These are phyloP conservation scores for Syzygium aromaticum DNA, from an alignment of 345 rosid species.

Conservation along the genomic window DNA sequence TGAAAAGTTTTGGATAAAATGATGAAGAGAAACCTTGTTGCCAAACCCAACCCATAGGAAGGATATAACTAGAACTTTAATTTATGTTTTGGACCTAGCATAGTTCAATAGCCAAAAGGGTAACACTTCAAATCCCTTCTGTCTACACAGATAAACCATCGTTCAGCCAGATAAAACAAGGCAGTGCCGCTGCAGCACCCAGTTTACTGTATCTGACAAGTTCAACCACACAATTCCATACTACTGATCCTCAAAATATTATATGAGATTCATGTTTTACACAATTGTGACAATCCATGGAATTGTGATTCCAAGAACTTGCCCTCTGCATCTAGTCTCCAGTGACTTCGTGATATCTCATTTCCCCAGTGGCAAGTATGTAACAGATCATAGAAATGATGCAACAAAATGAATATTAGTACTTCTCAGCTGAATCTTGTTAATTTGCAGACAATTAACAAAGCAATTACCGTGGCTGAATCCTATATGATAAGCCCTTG, in stretches of 20 bases:
- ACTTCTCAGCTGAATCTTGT: neutral
- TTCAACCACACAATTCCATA: neutral
- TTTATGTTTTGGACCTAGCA: neutral
- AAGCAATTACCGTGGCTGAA: conserved; percentile 98
- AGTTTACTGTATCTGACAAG: neutral
- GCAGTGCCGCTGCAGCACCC: neutral
- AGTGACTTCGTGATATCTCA: neutral
- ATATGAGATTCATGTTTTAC: neutral
- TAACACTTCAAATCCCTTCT: neutral
- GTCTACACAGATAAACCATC: neutral
- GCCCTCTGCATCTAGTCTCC: neutral
- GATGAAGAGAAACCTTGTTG: neutral
- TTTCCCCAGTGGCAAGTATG: neutral
- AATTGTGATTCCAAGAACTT: neutral
- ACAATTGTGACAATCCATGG: neutral
- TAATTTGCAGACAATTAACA: neutral
- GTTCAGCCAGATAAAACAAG: neutral
- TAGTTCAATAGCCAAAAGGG: neutral
- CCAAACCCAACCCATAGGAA: neutral
- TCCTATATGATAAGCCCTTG: conserved; percentile 98
- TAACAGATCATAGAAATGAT: neutral
- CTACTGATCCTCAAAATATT: neutral
- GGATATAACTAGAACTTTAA: neutral
- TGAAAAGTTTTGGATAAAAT: neutral
- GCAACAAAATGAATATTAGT: neutral